Evolutionary conservation across 148 eudicot genomes (phyloP).

Genomic region (Dianthus caryophyllus): DNA sequence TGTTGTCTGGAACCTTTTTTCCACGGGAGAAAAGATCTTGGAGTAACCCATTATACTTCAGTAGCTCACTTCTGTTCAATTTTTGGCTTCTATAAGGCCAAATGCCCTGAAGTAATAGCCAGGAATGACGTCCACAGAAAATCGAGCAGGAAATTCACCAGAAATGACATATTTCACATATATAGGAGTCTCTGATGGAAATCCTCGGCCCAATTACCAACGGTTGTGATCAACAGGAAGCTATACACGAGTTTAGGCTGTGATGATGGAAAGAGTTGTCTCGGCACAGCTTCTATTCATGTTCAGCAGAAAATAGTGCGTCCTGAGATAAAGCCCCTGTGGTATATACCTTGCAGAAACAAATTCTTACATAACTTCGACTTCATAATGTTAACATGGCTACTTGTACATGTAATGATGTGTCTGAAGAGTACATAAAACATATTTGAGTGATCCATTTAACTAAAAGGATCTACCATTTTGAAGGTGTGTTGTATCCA

Average conservation of each 20-base stretch:
- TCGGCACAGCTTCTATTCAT: not conserved
- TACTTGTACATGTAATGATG: conserved; percentile 3
- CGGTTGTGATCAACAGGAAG: too few species aligned
- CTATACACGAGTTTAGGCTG: not conserved
- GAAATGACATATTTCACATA: too few species aligned
- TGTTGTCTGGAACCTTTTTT: conserved; percentile 82
- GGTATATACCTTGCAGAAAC: conserved; percentile 7
- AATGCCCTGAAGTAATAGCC: not conserved
- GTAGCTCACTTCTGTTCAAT: not conserved
- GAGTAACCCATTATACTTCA: conserved; percentile 31
- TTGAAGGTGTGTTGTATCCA: not conserved
- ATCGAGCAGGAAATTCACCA: not conserved
- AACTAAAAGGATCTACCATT: not conserved
- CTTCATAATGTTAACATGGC: not conserved
- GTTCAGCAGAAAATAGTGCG: too few species aligned
- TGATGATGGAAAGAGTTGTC: not conserved
- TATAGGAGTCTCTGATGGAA: too few species aligned
- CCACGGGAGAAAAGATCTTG: conserved; percentile 82
- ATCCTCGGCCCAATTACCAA: too few species aligned
- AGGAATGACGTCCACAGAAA: too few species aligned
- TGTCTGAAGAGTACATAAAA: not conserved
- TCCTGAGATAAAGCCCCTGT: too few species aligned
- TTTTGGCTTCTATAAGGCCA: conserved; percentile 1
- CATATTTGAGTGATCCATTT: not conserved
- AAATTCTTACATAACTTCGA: conserved; percentile 5